These are phyloP conservation scores for Nepenthes mirabilis DNA, from an alignment of 148 eudicot species.

Conservation along the genomic window DNA sequence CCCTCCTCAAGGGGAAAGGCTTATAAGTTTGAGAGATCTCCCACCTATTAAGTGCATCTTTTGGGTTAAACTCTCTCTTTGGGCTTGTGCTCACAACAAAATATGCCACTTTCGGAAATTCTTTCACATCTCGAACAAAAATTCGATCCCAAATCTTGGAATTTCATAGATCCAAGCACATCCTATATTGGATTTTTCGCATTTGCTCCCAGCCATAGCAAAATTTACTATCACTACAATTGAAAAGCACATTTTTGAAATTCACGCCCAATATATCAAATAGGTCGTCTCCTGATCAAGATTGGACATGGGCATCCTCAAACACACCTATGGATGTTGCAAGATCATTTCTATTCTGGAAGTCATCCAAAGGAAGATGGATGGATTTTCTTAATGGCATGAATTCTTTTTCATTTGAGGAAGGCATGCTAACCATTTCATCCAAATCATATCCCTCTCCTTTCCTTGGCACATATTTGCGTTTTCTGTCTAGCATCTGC, in stretches of 20 bases:
- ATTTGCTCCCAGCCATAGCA: constrained; percentile 10
- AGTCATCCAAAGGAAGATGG: constrained; percentile 10
- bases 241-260: constrained; percentile 42
- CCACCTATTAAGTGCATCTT: too few relatives aligned
- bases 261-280: constrained; percentile 76
- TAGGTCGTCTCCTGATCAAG: constrained; percentile 65
- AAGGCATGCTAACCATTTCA: constrained; percentile 12
- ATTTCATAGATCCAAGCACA: constrained; percentile 11
- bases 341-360: constrained; percentile 15
- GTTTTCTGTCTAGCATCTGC: not conserved
- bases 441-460: constrained; percentile 14
- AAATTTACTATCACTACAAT: constrained; percentile 18
- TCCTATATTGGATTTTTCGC: constrained; percentile 11
- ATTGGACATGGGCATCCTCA: constrained; percentile 26
- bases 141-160: constrained; percentile 22
- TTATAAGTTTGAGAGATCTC: too few relatives aligned
- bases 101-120: constrained; percentile 27
- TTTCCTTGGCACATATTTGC: constrained; percentile 14
- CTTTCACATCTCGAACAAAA: constrained; percentile 23
- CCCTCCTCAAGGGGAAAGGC: too few relatives aligned
- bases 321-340: constrained; percentile 13
- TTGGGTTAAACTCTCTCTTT: too few relatives aligned
- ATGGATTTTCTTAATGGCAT: constrained; percentile 7
- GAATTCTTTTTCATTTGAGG: constrained; percentile 11
- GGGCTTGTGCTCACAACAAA: too few relatives aligned